Conservation (phyloP, 345 rosid species). For the Eucalyptus sp. region DNA sequence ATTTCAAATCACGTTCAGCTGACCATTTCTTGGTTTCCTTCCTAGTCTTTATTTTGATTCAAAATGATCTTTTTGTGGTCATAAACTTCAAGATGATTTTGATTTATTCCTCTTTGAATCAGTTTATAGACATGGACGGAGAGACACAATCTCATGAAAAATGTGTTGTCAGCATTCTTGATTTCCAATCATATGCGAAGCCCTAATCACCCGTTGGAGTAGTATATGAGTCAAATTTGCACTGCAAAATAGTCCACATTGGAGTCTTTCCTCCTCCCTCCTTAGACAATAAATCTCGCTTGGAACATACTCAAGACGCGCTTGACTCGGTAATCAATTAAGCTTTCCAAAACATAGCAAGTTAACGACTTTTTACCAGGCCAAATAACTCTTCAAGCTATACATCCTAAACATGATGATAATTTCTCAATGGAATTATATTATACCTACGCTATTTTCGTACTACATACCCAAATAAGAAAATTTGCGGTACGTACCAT, state of each 20-base stretch:
- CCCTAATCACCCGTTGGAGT: background rate
- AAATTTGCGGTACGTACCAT: background rate
- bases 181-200: background rate
- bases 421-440: background rate
- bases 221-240: background rate
- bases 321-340: background rate
- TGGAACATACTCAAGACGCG: background rate
- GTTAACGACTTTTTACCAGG: background rate
- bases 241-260: background rate
- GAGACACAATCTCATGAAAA: background rate
- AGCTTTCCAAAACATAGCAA: background rate
- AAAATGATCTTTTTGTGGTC: background rate
- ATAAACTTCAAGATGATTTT: background rate
- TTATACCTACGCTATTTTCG: background rate
- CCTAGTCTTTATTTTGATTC: background rate
- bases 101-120: background rate
- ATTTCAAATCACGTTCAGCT: background rate
- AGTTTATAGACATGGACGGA: background rate
- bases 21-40: background rate
- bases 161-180: background rate
- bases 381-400: background rate
- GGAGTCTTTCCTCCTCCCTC: background rate
- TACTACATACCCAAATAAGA: background rate
- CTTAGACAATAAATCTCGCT: background rate
- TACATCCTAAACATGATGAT: background rate